Conservation (phyloP, 2,329 filamentous ascomycete species). For the Thielaviopsis punctulata region DNA sequence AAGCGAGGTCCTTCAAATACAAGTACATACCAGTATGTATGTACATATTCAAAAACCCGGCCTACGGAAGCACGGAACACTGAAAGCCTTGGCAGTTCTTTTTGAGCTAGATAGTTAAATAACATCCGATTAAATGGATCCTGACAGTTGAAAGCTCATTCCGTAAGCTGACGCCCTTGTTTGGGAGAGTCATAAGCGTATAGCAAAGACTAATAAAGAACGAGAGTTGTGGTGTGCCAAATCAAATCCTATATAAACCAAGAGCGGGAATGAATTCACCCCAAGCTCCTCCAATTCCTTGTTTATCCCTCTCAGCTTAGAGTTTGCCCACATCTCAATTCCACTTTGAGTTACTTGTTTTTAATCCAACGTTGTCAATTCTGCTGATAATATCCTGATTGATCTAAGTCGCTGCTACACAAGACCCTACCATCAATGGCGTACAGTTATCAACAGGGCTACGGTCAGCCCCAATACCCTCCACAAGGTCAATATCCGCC, state of each 20-base stretch:
- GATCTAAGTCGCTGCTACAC: background rate
- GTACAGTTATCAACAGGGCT: constrained; percentile 14
- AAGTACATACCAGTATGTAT: no score
- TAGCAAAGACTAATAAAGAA: background rate
- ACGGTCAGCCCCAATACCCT: constrained; percentile 17
- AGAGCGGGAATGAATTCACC: background rate
- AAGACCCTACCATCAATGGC: constrained; percentile 1
- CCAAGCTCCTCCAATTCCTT: background rate
- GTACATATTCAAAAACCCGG: no score
- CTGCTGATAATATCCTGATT: background rate
- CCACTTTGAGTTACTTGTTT: background rate
- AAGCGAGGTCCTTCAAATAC: no score
- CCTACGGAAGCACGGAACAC: no score
- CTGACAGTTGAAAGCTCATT: background rate
- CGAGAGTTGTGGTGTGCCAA: background rate
- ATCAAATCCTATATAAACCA: background rate
- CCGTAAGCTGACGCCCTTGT: background rate
- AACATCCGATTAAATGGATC: background rate
- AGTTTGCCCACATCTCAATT: no score
- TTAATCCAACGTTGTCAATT: background rate
- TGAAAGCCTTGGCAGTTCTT: no score
- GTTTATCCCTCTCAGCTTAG: no score
- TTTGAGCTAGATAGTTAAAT: background rate
- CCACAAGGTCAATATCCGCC: constrained; percentile 15
- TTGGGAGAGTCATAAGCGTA: background rate